phyloP scores from a whole-genome alignment of 225 moss, liverwort and hornwort genomes.

The Lunularia cruciata region DNA sequence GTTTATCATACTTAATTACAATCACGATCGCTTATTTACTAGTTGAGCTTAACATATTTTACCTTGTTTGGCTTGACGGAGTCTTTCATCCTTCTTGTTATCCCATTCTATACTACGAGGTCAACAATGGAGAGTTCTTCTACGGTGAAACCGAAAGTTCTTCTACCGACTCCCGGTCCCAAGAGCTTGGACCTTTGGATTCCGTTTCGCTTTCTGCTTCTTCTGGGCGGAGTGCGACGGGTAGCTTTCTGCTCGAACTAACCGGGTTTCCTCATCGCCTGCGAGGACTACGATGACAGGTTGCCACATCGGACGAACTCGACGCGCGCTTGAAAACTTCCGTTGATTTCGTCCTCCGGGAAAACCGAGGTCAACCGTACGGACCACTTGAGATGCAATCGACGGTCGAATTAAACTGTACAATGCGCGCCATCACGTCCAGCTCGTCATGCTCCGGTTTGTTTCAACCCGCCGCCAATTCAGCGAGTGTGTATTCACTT shows the following conservation, averaged over 20 bases:
- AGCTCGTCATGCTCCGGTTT: neutral
- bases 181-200: too few relatives aligned
- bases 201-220: neutral
- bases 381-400: neutral
- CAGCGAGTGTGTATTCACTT: neutral
- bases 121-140: too few relatives aligned
- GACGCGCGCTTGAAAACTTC: neutral
- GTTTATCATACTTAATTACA: too few relatives aligned
- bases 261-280: too few relatives aligned
- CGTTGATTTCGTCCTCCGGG: neutral
- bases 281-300: neutral
- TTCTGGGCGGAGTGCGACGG: neutral
- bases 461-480: conserved; percentile 4
- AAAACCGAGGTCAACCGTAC: neutral
- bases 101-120: too few relatives aligned
- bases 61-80: too few relatives aligned
- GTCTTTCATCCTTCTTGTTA: too few relatives aligned
- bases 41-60: too few relatives aligned
- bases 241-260: neutral
- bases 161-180: too few relatives aligned
- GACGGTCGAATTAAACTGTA: neutral
- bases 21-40: too few relatives aligned
- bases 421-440: neutral
- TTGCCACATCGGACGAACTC: neutral
- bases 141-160: too few relatives aligned